Percentiles rank a stretch among this genome's conserved stretches.
phyloP scores from a whole-genome alignment of 106 monocot genomes.

The Dioscorea alata region DNA sequence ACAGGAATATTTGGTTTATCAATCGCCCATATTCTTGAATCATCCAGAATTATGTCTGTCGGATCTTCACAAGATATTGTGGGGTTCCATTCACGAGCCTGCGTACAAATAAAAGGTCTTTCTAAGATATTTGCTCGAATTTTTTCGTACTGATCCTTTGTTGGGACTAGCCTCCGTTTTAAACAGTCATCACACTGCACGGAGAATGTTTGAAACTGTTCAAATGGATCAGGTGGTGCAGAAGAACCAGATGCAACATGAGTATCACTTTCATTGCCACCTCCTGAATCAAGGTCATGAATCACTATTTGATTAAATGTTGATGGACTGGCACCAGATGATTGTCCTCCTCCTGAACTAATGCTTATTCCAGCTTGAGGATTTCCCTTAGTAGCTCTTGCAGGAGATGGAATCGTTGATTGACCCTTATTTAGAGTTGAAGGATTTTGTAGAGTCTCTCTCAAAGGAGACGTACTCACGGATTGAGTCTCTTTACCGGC shows the following conservation, averaged over 20 bases:
- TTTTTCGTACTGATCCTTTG: conserved; percentile 85
- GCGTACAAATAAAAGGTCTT: conserved; percentile 61
- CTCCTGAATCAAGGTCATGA: too few relatives aligned
- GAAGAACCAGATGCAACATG: conserved; percentile 8
- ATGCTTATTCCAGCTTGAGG: too few relatives aligned
- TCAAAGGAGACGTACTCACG: too few relatives aligned
- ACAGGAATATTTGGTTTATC: conserved; percentile 88
- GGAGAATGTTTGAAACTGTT: conserved; percentile 52
- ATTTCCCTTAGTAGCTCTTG: too few relatives aligned
- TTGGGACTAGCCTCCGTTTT: conserved; percentile 86
- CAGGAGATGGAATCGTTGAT: too few relatives aligned
- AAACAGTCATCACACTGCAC: conserved; percentile 84
- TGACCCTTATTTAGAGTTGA: too few relatives aligned
- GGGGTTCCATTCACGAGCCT: conserved; percentile 63
- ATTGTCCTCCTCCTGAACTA: too few relatives aligned
- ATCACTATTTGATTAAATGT: too few relatives aligned
- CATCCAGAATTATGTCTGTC: conserved; percentile 78
- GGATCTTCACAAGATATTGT: conserved; percentile 67
- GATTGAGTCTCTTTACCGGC: too few relatives aligned
- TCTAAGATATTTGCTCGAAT: conserved; percentile 72
- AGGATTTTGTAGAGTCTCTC: too few relatives aligned
- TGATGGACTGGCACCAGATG: too few relatives aligned
- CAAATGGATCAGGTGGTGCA: conserved; percentile 14
- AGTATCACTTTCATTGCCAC: conserved; percentile 6
- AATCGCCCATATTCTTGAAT: conserved; percentile 88